A percentile compares a stretch with the other conserved stretches of the same genome.
These are phyloP conservation scores for Anthoceros angustus DNA, from an alignment of 225 moss, liverwort and hornwort species.

Conservation along the genomic window DNA sequence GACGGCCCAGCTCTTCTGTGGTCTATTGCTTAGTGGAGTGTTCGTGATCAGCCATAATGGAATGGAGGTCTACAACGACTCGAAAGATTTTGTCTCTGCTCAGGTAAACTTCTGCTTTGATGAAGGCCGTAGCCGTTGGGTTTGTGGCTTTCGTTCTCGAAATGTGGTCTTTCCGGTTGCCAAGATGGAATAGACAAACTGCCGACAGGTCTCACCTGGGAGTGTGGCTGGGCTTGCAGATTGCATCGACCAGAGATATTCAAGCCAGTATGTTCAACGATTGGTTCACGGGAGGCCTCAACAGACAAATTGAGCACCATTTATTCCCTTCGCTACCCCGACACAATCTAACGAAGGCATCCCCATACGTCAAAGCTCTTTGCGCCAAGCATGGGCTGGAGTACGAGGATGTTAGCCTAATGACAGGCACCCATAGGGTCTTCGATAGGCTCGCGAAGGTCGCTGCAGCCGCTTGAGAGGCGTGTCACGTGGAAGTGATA, in stretches of 20 bases:
- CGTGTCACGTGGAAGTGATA: background rate
- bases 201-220: background rate
- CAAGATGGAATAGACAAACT: background rate
- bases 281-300: slow-evolving; percentile 96
- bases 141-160: background rate
- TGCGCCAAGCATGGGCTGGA: slow-evolving; percentile 72
- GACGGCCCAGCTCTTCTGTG: slow-evolving; percentile 49
- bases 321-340: slow-evolving; percentile 80
- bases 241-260: slow-evolving; percentile 62
- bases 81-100: slow-evolving; percentile 72
- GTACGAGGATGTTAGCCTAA: slow-evolving; percentile 68
- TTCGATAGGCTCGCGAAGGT: slow-evolving; percentile 59
- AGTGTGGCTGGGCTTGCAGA: slow-evolving; percentile 15
- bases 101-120: slow-evolving; percentile 20
- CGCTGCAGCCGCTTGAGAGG: slow-evolving; percentile 40
- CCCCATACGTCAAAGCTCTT: slow-evolving; percentile 50
- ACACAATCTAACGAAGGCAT: slow-evolving; percentile 72
- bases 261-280: slow-evolving; percentile 70
- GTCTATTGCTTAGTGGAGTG: slow-evolving; percentile 62
- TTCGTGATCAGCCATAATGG: slow-evolving; percentile 97
- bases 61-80: slow-evolving; percentile 88
- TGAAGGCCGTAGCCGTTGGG: background rate
- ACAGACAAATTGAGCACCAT: slow-evolving; percentile 96
- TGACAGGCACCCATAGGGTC: slow-evolving; percentile 43
- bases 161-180: background rate